Evolutionary conservation across 1,139 yeast genomes (phyloP).

Genomic region (Schwanniomyces etchellsii): DNA sequence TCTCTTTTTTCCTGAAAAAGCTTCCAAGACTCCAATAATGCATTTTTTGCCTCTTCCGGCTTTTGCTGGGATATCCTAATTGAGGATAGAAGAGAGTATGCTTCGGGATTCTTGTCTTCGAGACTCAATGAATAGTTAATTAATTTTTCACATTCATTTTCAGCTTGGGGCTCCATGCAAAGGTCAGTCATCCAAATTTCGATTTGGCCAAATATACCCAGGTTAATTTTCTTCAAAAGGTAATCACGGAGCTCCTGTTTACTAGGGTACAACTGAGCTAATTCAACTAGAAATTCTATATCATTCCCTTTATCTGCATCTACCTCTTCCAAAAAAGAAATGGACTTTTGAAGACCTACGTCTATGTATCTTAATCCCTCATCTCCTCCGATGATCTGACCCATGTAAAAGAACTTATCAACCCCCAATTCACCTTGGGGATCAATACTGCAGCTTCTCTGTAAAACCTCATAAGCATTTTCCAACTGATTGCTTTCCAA

Average conservation of each 20-base stretch:
- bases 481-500: conserved; percentile 78
- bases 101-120: conserved; percentile 65
- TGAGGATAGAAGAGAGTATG: conserved; percentile 78
- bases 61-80: conserved; percentile 86
- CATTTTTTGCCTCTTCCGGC: conserved; percentile 64
- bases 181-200: conserved; percentile 99
- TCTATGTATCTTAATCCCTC: conserved; percentile 68
- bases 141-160: conserved; percentile 66
- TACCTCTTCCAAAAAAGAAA: conserved; percentile 30
- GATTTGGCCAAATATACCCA: conserved; percentile 77
- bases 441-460: conserved; percentile 64
- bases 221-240: conserved; percentile 52
- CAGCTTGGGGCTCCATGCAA: conserved; percentile 92
- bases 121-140: conserved; percentile 61
- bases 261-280: conserved; percentile 22
- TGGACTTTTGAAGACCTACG: conserved; percentile 54
- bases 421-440: conserved; percentile 57
- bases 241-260: conserved; percentile 25
- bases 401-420: conserved; percentile 84
- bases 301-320: conserved; percentile 16
- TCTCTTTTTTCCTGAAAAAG: conserved; percentile 51
- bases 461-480: conserved; percentile 62
- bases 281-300: conserved; percentile 22
- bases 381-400: conserved; percentile 81
- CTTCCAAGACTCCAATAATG: conserved; percentile 70